Percentiles rank a stretch among this genome's conserved stretches.
Evolutionary conservation across 2,329 filamentous ascomycete genomes (phyloP).

Genomic region (Trichoderma aggressivum): DNA sequence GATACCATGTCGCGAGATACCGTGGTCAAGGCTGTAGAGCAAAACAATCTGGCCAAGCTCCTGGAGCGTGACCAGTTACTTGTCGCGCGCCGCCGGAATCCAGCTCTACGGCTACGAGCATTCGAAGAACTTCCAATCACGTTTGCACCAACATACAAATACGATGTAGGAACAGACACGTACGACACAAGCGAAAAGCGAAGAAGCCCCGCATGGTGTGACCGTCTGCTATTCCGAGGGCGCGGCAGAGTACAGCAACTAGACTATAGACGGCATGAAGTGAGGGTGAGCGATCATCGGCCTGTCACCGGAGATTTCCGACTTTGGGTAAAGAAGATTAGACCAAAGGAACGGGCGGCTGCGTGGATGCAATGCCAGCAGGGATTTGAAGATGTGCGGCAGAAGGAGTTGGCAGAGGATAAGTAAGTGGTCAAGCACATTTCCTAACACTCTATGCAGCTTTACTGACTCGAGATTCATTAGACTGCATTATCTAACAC

Average conservation of each 20-base stretch:
- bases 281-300: constrained; percentile 86
- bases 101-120: constrained; percentile 79
- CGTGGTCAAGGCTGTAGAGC: constrained; percentile 79
- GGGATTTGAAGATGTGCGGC: constrained; percentile 69
- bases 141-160: constrained; percentile 97
- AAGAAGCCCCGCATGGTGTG: constrained; percentile 92
- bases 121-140: constrained; percentile 90
- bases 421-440: constrained; percentile 69
- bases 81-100: constrained; percentile 83
- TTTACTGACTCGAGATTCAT: constrained; percentile 23
- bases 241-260: constrained; percentile 78
- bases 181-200: constrained; percentile 97
- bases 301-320: constrained; percentile 85
- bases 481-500: constrained; percentile 50
- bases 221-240: constrained; percentile 84
- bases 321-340: constrained; percentile 79
- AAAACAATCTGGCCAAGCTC: constrained; percentile 77
- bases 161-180: constrained; percentile 89
- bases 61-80: constrained; percentile 92
- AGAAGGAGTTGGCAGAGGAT: constrained; percentile 65
- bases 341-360: constrained; percentile 59
- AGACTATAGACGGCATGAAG: constrained; percentile 85
- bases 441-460: no score
- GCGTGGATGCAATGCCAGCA: constrained; percentile 72
- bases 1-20: constrained; percentile 94